A percentile compares a stretch with the other conserved stretches of the same genome.
These are phyloP conservation scores for Lithospermum erythrorhizon DNA, from an alignment of 257 asterid species.

Conservation along the genomic window DNA sequence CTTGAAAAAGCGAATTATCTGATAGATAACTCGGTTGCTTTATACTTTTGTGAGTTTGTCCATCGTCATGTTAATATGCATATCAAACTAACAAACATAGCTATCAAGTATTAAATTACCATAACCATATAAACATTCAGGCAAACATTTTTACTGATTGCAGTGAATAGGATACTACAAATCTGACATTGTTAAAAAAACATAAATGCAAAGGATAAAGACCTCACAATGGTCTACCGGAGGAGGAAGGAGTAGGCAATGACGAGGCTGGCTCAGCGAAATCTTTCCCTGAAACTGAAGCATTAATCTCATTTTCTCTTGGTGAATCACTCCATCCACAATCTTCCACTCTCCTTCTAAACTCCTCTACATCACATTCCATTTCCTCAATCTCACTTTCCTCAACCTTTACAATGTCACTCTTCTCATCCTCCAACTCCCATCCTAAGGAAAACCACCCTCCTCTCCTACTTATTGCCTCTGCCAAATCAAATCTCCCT, in stretches of 20 bases:
- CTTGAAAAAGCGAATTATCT: too few relatives aligned
- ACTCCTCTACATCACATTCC: conserved; percentile 39
- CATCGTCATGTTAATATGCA: too few relatives aligned
- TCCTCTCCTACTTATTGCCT: conserved; percentile 54
- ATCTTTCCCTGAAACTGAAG: conserved; percentile 12
- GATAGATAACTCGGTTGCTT: too few relatives aligned
- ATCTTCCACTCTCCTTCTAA: conserved; percentile 32
- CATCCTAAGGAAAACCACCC: conserved; percentile 89
- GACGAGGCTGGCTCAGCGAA: not conserved
- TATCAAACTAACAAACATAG: too few relatives aligned
- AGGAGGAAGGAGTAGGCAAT: conserved; percentile 22
- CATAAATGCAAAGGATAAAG: conserved; percentile 14
- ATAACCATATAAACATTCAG: too few relatives aligned
- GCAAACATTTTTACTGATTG: too few relatives aligned
- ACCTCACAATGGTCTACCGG: conserved; percentile 47
- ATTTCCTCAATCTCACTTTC: conserved; percentile 13
- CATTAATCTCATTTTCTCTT: conserved; percentile 15
- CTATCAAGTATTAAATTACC: too few relatives aligned
- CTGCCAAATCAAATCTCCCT: conserved; percentile 74
- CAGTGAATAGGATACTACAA: too few relatives aligned
- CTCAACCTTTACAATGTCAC: conserved; percentile 12
- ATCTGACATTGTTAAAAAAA: conserved; percentile 7
- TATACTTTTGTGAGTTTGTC: too few relatives aligned
- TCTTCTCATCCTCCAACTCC: conserved; percentile 34
- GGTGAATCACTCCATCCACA: conserved; percentile 28